phyloP scores from a whole-genome alignment of 768 basidiomycete genomes.

The Nevesoporus exiguus region DNA sequence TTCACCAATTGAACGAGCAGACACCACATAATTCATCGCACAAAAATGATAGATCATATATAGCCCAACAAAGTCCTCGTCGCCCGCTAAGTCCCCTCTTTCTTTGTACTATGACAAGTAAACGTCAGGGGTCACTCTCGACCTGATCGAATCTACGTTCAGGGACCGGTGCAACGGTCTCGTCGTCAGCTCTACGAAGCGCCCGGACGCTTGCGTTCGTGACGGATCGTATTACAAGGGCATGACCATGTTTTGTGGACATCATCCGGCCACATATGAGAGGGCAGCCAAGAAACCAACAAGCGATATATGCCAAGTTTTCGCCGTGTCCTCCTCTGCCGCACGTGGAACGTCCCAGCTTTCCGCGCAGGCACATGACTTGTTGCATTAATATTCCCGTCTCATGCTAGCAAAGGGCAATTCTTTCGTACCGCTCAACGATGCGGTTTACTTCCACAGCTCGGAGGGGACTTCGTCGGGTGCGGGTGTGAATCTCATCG shows the following conservation, averaged over 20 bases:
- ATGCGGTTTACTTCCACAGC: conserved; percentile 47
- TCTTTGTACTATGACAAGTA: too few species aligned
- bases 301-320: background rate
- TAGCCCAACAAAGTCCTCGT: too few species aligned
- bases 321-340: background rate
- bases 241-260: conserved; percentile 41
- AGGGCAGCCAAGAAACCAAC: background rate
- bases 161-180: conserved; percentile 32
- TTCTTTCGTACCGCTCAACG: conserved; percentile 56
- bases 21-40: too few species aligned
- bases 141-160: background rate
- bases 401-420: conserved; percentile 58
- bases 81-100: too few species aligned
- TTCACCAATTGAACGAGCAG: too few species aligned
- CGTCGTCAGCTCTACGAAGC: conserved; percentile 31
- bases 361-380: conserved; percentile 58
- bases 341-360: conserved; percentile 31
- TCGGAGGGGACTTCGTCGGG: conserved; percentile 53
- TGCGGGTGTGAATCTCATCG: conserved; percentile 53
- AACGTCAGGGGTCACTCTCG: too few species aligned
- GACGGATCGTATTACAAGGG: conserved; percentile 32
- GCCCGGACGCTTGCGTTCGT: conserved; percentile 42
- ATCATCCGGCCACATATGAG: background rate
- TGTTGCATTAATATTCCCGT: conserved; percentile 55
- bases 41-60: too few species aligned